Evolutionary conservation across 192 early-diverging fungal species (phyloP), one percentile per base, ranked within the genome.

Genomic region (Coemansia sp.): DNA sequence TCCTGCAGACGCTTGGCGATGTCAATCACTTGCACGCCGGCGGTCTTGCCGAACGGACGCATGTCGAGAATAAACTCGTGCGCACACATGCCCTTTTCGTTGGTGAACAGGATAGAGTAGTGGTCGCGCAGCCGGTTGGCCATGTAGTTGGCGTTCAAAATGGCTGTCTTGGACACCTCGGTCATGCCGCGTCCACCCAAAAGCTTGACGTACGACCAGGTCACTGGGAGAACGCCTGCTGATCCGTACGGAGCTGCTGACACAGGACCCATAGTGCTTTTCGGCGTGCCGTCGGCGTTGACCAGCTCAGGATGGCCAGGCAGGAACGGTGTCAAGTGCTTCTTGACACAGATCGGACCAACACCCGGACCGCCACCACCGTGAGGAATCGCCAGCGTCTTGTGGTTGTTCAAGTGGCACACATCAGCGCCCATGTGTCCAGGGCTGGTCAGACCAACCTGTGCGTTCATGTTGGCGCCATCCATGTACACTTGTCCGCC

Each of bases 401-500:
- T 99, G 89, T 99, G 97, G 79, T 96, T 85, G 88, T 99, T 99
- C 82, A 99, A 84, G 74, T 99, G 97, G 84, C 97, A 99, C 26
- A 99, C 97, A 83, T 99, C 97, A 59, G 95, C 95, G 38, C 97
- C 97, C 71, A 98, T 98, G 61, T 95, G 92, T 37, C 89, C 97
- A 55, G 92, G 92, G 48, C 86, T 90, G 53, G 88, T 90, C 58
- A 88, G 85, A 53, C 90, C 91, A 51, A 92, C 91, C 77, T 94
- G 92, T 11, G 91, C 91, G 72, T 94, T 94, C 82, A 94, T 85
- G 84, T 92, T 94, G 54, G 91, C 91, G 54, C 92, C 97, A 75
- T 99, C 97, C 93, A 99, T 95, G 80, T 99, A 99, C 15, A 98
- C 95, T 78, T 96, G 97, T 25, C 97, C 97, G 65, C 97, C 95